phyloP scores from a whole-genome alignment of 805 yeast species.

The Lachancea thermotolerans region DNA sequence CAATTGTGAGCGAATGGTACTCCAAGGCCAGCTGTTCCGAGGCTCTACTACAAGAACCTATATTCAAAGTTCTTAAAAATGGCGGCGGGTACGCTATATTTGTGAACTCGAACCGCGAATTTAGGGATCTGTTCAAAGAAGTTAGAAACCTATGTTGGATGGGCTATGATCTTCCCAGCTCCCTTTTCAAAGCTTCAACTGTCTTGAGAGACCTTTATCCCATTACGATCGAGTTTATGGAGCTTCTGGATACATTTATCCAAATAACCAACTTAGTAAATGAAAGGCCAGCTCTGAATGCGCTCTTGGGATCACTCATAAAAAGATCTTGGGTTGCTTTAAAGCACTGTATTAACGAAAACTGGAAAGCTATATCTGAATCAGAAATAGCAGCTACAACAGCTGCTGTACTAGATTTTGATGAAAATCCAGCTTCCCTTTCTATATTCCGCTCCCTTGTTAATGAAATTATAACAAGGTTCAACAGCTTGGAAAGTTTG shows the following conservation, averaged over 20 bases:
- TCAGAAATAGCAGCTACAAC: background rate
- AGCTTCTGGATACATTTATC: slow-evolving; percentile 41
- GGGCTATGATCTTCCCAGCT: slow-evolving; percentile 53
- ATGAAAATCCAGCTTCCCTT: no score
- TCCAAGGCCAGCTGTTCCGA: slow-evolving; percentile 18
- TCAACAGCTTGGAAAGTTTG: no score
- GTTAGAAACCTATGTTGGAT: slow-evolving; percentile 43
- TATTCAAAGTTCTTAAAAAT: slow-evolving; percentile 36
- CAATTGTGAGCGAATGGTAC: slow-evolving; percentile 46
- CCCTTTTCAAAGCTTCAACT: slow-evolving; percentile 41
- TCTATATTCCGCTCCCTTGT: no score
- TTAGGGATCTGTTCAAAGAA: slow-evolving; percentile 44
- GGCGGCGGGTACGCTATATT: slow-evolving; percentile 28
- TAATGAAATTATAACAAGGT: no score
- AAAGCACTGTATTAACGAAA: slow-evolving; percentile 16
- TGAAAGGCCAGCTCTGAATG: background rate
- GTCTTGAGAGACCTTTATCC: slow-evolving; percentile 50
- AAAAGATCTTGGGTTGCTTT: background rate
- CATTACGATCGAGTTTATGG: slow-evolving; percentile 46
- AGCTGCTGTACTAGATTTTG: no score
- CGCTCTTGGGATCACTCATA: background rate
- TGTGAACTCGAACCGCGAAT: slow-evolving; percentile 46
- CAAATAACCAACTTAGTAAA: background rate
- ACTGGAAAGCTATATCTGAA: slow-evolving; percentile 15
- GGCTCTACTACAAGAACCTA: slow-evolving; percentile 26